Percentiles rank a stretch among this genome's conserved stretches.
phyloP scores from a whole-genome alignment of 2,329 filamentous ascomycete species.

The Ramichloridium luteum region DNA sequence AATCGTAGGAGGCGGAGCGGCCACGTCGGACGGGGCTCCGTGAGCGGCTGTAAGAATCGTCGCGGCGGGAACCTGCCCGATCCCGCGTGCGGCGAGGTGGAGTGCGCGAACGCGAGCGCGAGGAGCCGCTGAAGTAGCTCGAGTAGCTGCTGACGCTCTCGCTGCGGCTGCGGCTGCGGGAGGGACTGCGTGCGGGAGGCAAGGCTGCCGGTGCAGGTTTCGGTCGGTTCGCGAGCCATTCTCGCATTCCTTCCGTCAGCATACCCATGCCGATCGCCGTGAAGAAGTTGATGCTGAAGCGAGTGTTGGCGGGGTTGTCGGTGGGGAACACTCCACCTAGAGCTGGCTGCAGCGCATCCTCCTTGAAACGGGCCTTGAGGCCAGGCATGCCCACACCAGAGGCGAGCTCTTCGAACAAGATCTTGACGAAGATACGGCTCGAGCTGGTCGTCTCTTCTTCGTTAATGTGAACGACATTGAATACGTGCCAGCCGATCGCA shows the following conservation, averaged over 20 bases:
- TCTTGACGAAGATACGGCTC: conserved; percentile 97
- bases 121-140: conserved; percentile 61
- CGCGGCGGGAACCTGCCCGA: conserved; percentile 9
- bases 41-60: conserved; percentile 8
- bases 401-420: conserved; percentile 82
- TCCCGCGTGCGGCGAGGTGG: conserved; percentile 12
- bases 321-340: conserved; percentile 80
- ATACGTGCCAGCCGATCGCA: conserved; percentile 81
- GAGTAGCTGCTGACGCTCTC: conserved; percentile 62
- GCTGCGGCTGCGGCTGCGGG: conserved; percentile 46
- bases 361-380: conserved; percentile 62
- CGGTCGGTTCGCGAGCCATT: conserved; percentile 77
- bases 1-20: conserved; percentile 15
- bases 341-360: conserved; percentile 64
- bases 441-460: conserved; percentile 95
- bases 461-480: conserved; percentile 76
- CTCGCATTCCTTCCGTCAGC: conserved; percentile 89
- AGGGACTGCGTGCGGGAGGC: conserved; percentile 33
- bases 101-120: conserved; percentile 20
- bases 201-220: conserved; percentile 67
- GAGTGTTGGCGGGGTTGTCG: conserved; percentile 78
- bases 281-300: conserved; percentile 99
- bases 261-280: conserved; percentile 94
- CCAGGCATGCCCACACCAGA: conserved; percentile 78
- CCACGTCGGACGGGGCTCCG: conserved; percentile 10